phyloP scores from a whole-genome alignment of 2,329 filamentous ascomycete genomes.

The Diplodia scrobiculata region DNA sequence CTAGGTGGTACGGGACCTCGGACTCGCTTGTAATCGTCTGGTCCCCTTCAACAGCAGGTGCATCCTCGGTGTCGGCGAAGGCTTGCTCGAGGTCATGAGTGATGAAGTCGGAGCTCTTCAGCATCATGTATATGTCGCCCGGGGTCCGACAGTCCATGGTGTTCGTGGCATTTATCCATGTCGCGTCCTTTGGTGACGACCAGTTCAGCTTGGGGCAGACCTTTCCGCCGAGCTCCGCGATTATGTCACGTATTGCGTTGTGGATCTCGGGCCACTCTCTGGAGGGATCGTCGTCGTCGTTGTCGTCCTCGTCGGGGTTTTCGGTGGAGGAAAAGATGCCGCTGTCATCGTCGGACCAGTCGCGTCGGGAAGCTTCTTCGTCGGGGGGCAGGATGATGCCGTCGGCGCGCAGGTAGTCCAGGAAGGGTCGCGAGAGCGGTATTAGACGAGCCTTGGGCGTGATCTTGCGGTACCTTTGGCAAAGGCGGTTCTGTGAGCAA shows the following conservation, averaged over 20 bases:
- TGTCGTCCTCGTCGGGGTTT: constrained; percentile 50
- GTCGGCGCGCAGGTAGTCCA: constrained; percentile 86
- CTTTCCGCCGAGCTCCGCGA: constrained; percentile 77
- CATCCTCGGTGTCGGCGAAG: constrained; percentile 69
- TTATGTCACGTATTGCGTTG: constrained; percentile 71
- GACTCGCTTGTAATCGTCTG: constrained; percentile 40
- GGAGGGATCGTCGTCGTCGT: constrained; percentile 66
- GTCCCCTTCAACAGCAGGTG: neutral
- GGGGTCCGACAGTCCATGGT: constrained; percentile 86
- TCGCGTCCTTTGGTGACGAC: constrained; percentile 94
- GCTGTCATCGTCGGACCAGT: constrained; percentile 55
- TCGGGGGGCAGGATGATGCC: constrained; percentile 85
- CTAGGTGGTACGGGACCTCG: constrained; percentile 72
- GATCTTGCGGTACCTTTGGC: constrained; percentile 70
- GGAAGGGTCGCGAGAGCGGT: constrained; percentile 71
- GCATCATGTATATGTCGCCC: constrained; percentile 88
- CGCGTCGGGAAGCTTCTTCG: constrained; percentile 48
- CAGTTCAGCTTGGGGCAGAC: constrained; percentile 95
- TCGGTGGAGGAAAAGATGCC: constrained; percentile 54
- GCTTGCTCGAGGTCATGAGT: constrained; percentile 93
- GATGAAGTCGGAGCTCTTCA: constrained; percentile 93
- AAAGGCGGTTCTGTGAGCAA: neutral
- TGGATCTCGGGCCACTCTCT: constrained; percentile 70
- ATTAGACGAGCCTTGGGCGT: constrained; percentile 87
- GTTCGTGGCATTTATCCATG: constrained; percentile 85